Percentiles rank a stretch among this genome's conserved stretches.
phyloP scores from a whole-genome alignment of 352 stramenopile genomes.

The Nothophytophthora sp. region DNA sequence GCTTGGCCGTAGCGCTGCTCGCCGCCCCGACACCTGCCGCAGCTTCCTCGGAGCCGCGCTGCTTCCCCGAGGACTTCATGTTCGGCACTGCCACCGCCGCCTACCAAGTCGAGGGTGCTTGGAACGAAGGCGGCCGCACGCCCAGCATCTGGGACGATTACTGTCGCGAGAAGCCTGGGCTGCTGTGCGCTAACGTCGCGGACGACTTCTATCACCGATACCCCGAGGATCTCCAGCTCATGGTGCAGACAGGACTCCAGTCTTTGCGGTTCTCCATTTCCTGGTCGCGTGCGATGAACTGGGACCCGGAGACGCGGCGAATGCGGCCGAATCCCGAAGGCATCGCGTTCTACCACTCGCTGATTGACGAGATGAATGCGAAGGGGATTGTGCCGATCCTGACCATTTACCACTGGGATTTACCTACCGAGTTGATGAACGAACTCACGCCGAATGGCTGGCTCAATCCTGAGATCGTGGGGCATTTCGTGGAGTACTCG shows the following conservation, averaged over 20 bases:
- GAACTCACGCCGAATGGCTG: conserved; percentile 42
- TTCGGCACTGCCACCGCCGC: conserved; percentile 25
- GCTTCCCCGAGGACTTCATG: conserved; percentile 28
- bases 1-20: conserved; percentile 1
- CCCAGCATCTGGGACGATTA: conserved; percentile 26
- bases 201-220: conserved; percentile 91
- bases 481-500: conserved; percentile 67
- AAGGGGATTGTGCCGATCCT: conserved; percentile 23
- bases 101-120: conserved; percentile 28
- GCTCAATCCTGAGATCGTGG: conserved; percentile 20
- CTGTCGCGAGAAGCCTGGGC: conserved; percentile 37
- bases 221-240: conserved; percentile 85
- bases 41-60: conserved; percentile 8
- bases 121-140: conserved; percentile 19
- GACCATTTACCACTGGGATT: conserved; percentile 27
- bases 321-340: conserved; percentile 28
- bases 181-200: conserved; percentile 81
- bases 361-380: conserved; percentile 23
- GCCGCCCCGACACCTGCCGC: background rate
- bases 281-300: conserved; percentile 30
- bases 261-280: conserved; percentile 70
- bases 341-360: conserved; percentile 29
- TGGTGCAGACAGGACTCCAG: conserved; percentile 83
- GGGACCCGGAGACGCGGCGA: conserved; percentile 10
- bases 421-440: conserved; percentile 17